Evolutionary conservation across 495 filamentous ascomycete species (phyloP).

Genomic region (Talaromyces ruber): DNA sequence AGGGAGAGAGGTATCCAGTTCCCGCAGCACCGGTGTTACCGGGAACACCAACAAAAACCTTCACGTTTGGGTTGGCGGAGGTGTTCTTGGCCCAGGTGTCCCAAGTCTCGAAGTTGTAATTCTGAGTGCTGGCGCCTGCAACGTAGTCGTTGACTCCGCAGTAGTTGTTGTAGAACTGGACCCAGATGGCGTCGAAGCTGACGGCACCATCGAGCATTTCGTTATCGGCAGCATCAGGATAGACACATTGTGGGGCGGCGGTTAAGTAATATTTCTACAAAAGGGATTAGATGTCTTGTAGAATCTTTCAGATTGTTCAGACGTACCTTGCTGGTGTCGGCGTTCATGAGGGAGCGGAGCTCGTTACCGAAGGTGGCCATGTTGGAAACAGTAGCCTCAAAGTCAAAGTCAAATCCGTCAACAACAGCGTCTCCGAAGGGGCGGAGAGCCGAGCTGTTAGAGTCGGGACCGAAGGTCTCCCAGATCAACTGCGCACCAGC

Average conservation of each 20-base stretch:
- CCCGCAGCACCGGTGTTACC: slow-evolving; percentile 49
- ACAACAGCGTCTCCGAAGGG: slow-evolving; percentile 57
- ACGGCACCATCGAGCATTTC: slow-evolving; percentile 44
- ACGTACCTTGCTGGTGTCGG: slow-evolving; percentile 28
- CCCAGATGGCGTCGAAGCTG: slow-evolving; percentile 54
- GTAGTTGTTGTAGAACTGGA: slow-evolving; percentile 72
- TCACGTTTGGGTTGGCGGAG: slow-evolving; percentile 53
- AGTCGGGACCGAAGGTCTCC: slow-evolving; percentile 55
- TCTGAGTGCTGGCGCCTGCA: slow-evolving; percentile 33
- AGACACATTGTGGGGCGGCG: slow-evolving; percentile 59
- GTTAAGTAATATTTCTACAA: slow-evolving; percentile 45
- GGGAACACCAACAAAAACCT: slow-evolving; percentile 59
- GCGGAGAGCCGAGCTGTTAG: slow-evolving; percentile 29
- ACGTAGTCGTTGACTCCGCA: slow-evolving; percentile 51
- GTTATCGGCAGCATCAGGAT: slow-evolving; percentile 53
- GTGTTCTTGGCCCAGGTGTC: slow-evolving; percentile 59
- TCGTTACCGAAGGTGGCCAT: slow-evolving; percentile 47
- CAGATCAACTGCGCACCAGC: slow-evolving; percentile 53
- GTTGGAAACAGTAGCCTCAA: slow-evolving; percentile 40
- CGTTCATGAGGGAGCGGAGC: slow-evolving; percentile 46
- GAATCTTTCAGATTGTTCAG: not conserved
- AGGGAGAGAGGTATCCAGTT: slow-evolving; percentile 45
- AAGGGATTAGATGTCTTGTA: not conserved
- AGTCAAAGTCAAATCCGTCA: slow-evolving; percentile 69
- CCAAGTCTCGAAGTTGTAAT: slow-evolving; percentile 65